Percentiles rank a stretch among this genome's conserved stretches.
Conservation (phyloP, 805 yeast genomes). For the Hanseniaspora thailandica region DNA sequence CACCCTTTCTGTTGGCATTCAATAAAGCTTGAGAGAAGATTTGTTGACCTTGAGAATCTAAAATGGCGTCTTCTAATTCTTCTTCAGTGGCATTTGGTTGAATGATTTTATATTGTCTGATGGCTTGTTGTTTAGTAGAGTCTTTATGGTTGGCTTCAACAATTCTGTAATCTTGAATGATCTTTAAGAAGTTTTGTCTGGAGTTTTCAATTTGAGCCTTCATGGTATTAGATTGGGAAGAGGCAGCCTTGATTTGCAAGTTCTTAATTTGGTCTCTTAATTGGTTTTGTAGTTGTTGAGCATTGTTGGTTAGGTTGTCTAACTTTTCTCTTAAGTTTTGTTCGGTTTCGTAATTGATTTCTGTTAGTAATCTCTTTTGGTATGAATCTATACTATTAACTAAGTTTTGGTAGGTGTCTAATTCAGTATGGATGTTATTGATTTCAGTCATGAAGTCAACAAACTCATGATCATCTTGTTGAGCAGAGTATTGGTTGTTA, state of each 20-base stretch:
- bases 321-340: slow-evolving; percentile 60
- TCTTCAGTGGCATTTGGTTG: slow-evolving; percentile 74
- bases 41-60: slow-evolving; percentile 76
- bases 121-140: slow-evolving; percentile 75
- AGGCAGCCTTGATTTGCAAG: slow-evolving; percentile 57
- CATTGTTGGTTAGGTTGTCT: slow-evolving; percentile 65
- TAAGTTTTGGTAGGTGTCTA: slow-evolving; percentile 58
- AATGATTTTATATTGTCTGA: slow-evolving; percentile 82
- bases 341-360: slow-evolving; percentile 60
- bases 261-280: slow-evolving; percentile 67
- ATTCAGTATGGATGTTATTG: slow-evolving; percentile 53
- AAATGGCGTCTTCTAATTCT: slow-evolving; percentile 76
- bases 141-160: slow-evolving; percentile 79
- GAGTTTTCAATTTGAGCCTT: slow-evolving; percentile 68
- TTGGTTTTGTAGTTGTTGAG: slow-evolving; percentile 61
- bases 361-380: slow-evolving; percentile 61
- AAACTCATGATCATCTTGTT: slow-evolving; percentile 34
- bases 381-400: slow-evolving; percentile 57
- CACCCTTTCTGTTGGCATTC: slow-evolving; percentile 81
- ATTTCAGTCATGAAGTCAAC: slow-evolving; percentile 59
- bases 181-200: slow-evolving; percentile 70
- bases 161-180: slow-evolving; percentile 76
- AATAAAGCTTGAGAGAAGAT: slow-evolving; percentile 86
- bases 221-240: slow-evolving; percentile 68
- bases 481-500: slow-evolving; percentile 12